Base-by-base conservation (phyloP, 2,329 filamentous ascomycete genomes). In the Cladobotryum mycophilum region DNA sequence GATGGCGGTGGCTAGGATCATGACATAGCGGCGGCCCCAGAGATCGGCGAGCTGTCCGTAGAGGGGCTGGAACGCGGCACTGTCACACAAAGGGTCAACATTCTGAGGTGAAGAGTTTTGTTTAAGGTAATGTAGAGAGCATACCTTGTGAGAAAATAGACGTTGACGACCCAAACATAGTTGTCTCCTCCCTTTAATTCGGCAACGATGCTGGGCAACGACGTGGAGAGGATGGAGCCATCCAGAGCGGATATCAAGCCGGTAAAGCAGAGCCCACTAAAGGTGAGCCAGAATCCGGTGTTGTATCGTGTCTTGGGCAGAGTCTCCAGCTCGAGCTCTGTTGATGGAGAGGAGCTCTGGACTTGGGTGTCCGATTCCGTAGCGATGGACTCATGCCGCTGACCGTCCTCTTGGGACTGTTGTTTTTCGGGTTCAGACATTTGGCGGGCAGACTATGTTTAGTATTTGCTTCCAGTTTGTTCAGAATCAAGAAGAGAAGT, bases 41-140 rank as follows among this genome's bases (percentile, higher is more conserved):
- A 79, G 65, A 53, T 78, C 67, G 15, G 70, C 64, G 0, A 75
- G 48, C 55, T 78, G 74, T 3, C 73, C 74, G 46, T 70, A 71
- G 0, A 77, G 54, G 0, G 76, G 76, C 52, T 75, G 74, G 12
- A 76, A 61, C 11, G 41, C 20, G 6, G 20, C n/a, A 9, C 41
- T 44, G 41, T n/a, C 4, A n/a, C 55, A 48, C 20, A 5, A 20
- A 56, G 53, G 58, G 45, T 46, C 48, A 8, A 48, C 40, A 20
- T 59, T 55, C n/a, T 15, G 38, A 11, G 25, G 3, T 5, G 8
- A 30, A 30, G 6, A 2, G 6, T 30, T 5, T 30, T 8, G 25
- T 4, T n/a, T n/a, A 6, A 8, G 25, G 25, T 8, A 30, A 8
- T 30, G 6, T 30, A 30, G 25, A 30, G 8, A 30, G 25, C 25